Evolutionary conservation across 768 basidiomycete species (phyloP), one percentile per base, ranked within the genome.

Genomic region (Dioszegia aurantiaca): DNA sequence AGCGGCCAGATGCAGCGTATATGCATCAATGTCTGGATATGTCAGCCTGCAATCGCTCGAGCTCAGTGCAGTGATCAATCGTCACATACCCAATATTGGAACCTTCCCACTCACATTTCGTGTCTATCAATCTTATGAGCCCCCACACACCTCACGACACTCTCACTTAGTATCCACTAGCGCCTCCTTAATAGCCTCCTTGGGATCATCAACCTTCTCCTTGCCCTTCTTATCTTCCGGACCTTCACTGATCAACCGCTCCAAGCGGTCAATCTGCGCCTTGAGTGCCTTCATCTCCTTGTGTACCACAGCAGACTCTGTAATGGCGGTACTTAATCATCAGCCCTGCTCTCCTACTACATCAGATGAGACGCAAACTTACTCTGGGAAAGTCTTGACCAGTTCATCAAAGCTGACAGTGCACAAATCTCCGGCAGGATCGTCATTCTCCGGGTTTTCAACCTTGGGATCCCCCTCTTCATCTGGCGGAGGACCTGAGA

Each of bases 371-470:
- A 24, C 0, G 12, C n/a, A 24, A 2, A 70, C 74, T 58, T 51
- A 76, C 74, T 76, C 68, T 10, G 75, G 75, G 68, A 77, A 77
- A 19, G 33, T 49, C 49, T 65, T 60, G 47, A 67, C 48, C 37
- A 77, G 48, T 19, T 76, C 60, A 8, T 64, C 66, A 58, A 66
- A 67, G 28, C 53, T 65, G 21, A 53, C 40, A 36, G 52, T 65
- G 42, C 65, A 82, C 86, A 90, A 56, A 55, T 87, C 57, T 81
- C 87, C 53, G 80, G 92, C 60, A 12, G 51, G 51, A 81, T 83
- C 40, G 86, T 93, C 76, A 81, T 92, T 67, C 80, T 90, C 60
- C 77, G 85, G 42, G 86, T 87, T 76, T 80, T 93, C 54, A 78
- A 81, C 12, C 85, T 70, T 70, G 10, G 72, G 66, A 61, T 75